A percentile compares a stretch with the other conserved stretches of the same genome.
These are phyloP conservation scores for Aspergillus bertholletiae DNA, from an alignment of 495 filamentous ascomycete species.

Conservation along the genomic window DNA sequence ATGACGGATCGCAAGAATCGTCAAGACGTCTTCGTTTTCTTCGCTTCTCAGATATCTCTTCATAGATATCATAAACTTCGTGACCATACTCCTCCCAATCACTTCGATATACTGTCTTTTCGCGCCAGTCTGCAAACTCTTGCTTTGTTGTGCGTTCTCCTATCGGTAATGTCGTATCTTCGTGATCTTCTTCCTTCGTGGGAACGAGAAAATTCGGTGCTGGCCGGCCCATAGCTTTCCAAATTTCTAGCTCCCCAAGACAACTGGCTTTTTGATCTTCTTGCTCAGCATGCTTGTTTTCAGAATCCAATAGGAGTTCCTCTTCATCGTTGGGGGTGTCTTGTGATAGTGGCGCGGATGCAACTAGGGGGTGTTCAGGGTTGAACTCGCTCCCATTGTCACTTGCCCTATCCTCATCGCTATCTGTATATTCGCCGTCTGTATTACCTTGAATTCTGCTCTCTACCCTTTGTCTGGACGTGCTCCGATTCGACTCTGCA, in stretches of 20 bases:
- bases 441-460: conserved; percentile 15
- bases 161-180: conserved; percentile 12
- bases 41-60: conserved; percentile 30
- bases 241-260: conserved; percentile 55
- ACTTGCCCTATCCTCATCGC: conserved; percentile 14
- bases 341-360: conserved; percentile 8
- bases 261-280: conserved; percentile 49
- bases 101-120: conserved; percentile 36
- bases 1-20: background rate
- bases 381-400: conserved; percentile 7
- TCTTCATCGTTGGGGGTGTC: conserved; percentile 12
- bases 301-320: conserved; percentile 17
- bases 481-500: conserved; percentile 3
- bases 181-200: conserved; percentile 13
- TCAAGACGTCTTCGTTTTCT: conserved; percentile 28
- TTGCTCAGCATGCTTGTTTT: conserved; percentile 52
- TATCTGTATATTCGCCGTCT: conserved; percentile 17
- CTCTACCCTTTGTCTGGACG: background rate
- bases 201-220: conserved; percentile 12
- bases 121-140: conserved; percentile 43
- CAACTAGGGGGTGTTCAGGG: background rate
- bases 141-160: conserved; percentile 27
- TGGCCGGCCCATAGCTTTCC: conserved; percentile 43
- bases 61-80: conserved; percentile 26
- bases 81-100: conserved; percentile 49